Evolutionary conservation across 306 rosid genomes (phyloP), one percentile per base, ranked within the genome.

Genomic region (Quercus rubra): DNA sequence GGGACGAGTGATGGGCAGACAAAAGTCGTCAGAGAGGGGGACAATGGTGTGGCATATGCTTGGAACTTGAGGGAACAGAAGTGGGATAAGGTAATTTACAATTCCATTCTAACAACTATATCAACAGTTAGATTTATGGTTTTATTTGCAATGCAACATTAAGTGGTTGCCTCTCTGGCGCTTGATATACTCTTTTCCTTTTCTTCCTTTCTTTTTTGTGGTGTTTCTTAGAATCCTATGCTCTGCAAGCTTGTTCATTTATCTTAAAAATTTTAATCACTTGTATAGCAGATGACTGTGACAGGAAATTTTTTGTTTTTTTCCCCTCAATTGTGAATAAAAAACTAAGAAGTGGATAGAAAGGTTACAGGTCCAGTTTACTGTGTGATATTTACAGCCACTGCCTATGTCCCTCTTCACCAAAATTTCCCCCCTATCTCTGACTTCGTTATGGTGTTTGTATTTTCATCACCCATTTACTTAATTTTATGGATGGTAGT

Each of bases 1-100:
- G 99, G 99, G 87, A 85, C 95, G 73, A 89, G 88, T 83, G 91
- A 92, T 69, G 99, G 97, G 67, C 99, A 95, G 88, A 94, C 99
- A 69, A 95, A 92, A 78, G 88, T 95, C 71, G 83, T 92, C 68
- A 92, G 99, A 86, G 99, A 95, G 87, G 99, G 98, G 75, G 99
- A 95, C 86, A 92, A 91, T 82, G 99, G 97, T 71, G 91, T 95
- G 74, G 99, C 99, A 55, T 92, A 95, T 90, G 88, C 94, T 31
- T 95, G 99, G 99, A 92, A 90, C 84, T 78, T 77, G 87, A 55
- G 83, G 49, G 98, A 87, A 82, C 92, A 87, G 76, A 92, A 87
- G 81, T 95, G 99, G 98, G 98, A 95, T 81, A 95, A 95, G 82
- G 99, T 95, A 89, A 88, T 85, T 68, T 78, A 62, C 71, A 30